Evolutionary conservation across 768 basidiomycete genomes (phyloP).

Genomic region (Guyanaporus albipodus): DNA sequence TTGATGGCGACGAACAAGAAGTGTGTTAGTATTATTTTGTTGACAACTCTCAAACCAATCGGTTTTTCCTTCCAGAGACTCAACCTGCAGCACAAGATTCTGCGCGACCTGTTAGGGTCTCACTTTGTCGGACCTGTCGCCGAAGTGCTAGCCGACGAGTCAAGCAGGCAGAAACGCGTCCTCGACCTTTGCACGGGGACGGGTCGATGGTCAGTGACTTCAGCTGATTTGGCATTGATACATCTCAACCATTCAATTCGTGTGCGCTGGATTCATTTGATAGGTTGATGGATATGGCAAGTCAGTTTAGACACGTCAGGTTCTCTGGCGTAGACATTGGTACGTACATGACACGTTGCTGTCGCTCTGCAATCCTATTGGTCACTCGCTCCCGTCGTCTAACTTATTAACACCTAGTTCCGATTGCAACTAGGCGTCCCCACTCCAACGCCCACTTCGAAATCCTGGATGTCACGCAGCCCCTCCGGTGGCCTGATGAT

Average conservation of each 20-base stretch:
- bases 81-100: constrained; percentile 45
- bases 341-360: constrained; percentile 33
- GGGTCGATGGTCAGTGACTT: constrained; percentile 58
- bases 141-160: constrained; percentile 42
- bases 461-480: constrained; percentile 56
- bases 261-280: constrained; percentile 10
- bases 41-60: not conserved
- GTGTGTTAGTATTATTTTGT: constrained; percentile 36
- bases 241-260: constrained; percentile 20
- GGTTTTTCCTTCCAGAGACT: constrained; percentile 41
- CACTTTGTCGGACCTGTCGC: constrained; percentile 60
- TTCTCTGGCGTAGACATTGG: constrained; percentile 78
- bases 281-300: constrained; percentile 77
- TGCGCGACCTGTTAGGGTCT: constrained; percentile 49
- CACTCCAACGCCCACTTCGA: constrained; percentile 60
- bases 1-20: constrained; percentile 64
- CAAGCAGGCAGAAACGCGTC: constrained; percentile 45
- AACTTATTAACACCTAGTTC: constrained; percentile 43
- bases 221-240: constrained; percentile 15
- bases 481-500: constrained; percentile 46
- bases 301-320: constrained; percentile 54
- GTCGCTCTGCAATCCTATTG: constrained; percentile 12
- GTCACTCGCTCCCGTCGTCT: not conserved
- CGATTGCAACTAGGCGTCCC: constrained; percentile 65
- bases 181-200: constrained; percentile 78